Evolutionary conservation across 192 early-diverging fungal species (phyloP), one percentile per base, ranked within the genome.

Genomic region (Coemansia sp.): DNA sequence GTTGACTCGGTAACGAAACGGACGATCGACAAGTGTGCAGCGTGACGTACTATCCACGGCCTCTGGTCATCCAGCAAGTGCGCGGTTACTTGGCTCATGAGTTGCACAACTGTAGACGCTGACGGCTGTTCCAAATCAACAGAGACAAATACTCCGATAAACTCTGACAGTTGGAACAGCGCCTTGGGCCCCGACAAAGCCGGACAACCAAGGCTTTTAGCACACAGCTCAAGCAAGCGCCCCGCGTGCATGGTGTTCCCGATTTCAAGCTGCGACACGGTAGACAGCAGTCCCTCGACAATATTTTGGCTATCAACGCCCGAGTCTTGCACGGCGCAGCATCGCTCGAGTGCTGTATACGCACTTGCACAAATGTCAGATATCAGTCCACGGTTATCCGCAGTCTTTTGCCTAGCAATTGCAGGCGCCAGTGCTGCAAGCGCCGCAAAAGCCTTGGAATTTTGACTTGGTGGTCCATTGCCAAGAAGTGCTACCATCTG

Each of bases 41-140:
- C 66, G 12, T 78, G 76, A 7, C 63, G 62, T 20, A 78, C 54
- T 1, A 78, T 69, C 76, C 76, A 78, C 18, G 67, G 43, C 16
- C 24, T 34, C 6, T 31, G 40, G 5, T 13, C 38, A 12, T 44
- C 31, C 9, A 78, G 46, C 31, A 78, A 49, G 13, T 38, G 44
- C 1, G 41, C 62, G 27, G 72, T 73, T 8, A 78, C 40, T 3
- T n/a, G 76, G 7, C 65, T 16, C 54, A 78, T 15, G 11, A 11
- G 52, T 4, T 2, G 18, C 3, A 65, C 43, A 5, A 40, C 18
- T 1, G 71, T 16, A 3, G 63, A 22, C 41, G 72, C 44, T 62
- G 40, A 38, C 2, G 51, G 52, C 18, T 33, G 24, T 8, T 24
- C 36, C 18, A 78, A 42, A 3, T 67, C 62, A 2, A 52, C 52